phyloP scores from a whole-genome alignment of 2,329 filamentous ascomycete species.

The Sclerotinia minor region DNA sequence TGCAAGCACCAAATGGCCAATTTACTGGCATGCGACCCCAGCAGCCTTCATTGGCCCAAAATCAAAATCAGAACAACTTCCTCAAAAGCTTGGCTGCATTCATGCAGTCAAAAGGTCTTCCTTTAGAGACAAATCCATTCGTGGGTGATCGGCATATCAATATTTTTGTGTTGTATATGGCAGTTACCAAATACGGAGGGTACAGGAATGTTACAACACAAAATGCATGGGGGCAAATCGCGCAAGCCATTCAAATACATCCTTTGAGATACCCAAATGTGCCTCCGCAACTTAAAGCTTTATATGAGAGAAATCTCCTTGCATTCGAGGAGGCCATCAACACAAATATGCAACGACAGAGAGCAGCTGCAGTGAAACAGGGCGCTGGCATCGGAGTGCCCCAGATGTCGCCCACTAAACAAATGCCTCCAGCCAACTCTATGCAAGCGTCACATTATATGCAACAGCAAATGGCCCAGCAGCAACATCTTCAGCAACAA shows the following conservation, averaged over 20 bases:
- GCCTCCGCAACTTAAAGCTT: conserved; percentile 65
- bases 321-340: conserved; percentile 74
- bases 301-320: conserved; percentile 74
- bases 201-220: conserved; percentile 69
- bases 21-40: conserved; percentile 56
- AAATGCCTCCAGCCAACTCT: conserved; percentile 47
- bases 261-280: conserved; percentile 66
- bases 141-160: conserved; percentile 74
- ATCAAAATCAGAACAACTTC: conserved; percentile 63
- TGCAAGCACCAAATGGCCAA: conserved; percentile 59
- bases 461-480: conserved; percentile 47
- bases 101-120: conserved; percentile 71
- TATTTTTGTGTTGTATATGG: conserved; percentile 74
- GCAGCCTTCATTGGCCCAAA: conserved; percentile 46
- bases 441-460: conserved; percentile 56
- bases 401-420: conserved; percentile 45
- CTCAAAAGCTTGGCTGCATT: conserved; percentile 76
- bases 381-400: conserved; percentile 43
- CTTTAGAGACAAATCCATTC: conserved; percentile 71
- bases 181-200: conserved; percentile 74
- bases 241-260: conserved; percentile 62
- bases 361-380: conserved; percentile 37
- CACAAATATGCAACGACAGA: conserved; percentile 53
- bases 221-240: conserved; percentile 74
- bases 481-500: conserved; percentile 52